Evolutionary conservation across 176 grass and related monocot species (phyloP), one percentile per base, ranked within the genome.

Genomic region (Juncus effusus): DNA sequence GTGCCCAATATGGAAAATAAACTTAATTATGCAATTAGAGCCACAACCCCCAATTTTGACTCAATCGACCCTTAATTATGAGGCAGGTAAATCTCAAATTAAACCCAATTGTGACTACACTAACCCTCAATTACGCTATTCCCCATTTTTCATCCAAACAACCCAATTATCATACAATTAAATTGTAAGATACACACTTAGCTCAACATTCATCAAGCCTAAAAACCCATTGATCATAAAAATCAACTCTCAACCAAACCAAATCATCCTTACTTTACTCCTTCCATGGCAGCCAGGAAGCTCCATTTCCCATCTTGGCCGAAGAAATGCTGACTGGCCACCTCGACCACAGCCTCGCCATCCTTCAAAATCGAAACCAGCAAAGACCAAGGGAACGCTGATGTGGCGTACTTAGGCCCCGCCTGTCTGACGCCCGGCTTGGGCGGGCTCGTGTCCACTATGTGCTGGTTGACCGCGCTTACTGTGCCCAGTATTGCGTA

Each of bases 401-500:
- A 72, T 35, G 51, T 45, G 57, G 40, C 37, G 12, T 42, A 59
- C 9, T 47, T 47, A 2, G 44, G 44, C 51, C 8, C 44, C 77
- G 79, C 65, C 68, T 83, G 38, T 51, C 63, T 62, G 59, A 60
- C 71, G 67, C 13, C 19, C 77, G 68, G 42, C 38, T 10, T 59
- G 76, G 57, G 2, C 6, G 94, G 88, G 16, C 59, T 36, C 1
- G 80, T 75, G 9, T 99, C 94, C 42, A 93, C 88, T 86, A 99
- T 93, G 75, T 99, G 85, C 75, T 93, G 88, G 72, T 99, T 99
- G 60, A 93, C 77, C 68, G 94, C 81, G 77, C 88, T 87, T 53
- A 99, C 37, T 55, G 92, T 76, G 66, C 94, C 94, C 85, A 99
- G 77, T 65, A 99, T 58, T 62, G 94, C 83, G 82, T 99, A 99